phyloP scores from a whole-genome alignment of 495 filamentous ascomycete species.

The Xylaria bambusicola region DNA sequence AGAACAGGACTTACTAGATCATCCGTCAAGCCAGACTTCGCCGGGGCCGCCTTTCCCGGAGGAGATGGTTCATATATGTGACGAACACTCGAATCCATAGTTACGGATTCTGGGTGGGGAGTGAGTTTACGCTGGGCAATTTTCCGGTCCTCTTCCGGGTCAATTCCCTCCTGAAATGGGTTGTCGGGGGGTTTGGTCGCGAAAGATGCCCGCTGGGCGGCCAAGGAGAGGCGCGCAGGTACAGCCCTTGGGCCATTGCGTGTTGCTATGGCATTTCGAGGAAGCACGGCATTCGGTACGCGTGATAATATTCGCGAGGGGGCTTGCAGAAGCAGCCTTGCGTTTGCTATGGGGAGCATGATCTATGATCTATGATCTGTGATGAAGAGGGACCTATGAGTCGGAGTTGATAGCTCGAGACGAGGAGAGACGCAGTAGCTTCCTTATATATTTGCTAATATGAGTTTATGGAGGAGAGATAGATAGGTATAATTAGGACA shows the following conservation, averaged over 20 bases:
- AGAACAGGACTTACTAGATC: constrained; percentile 67
- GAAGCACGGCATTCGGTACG: constrained; percentile 14
- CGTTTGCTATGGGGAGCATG: constrained; percentile 21
- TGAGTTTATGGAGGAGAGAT: no score
- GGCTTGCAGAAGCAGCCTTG: constrained; percentile 35
- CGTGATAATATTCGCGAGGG: constrained; percentile 25
- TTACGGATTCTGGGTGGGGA: constrained; percentile 58
- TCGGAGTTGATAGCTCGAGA: not conserved
- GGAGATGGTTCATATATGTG: constrained; percentile 50
- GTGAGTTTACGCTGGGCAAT: constrained; percentile 53
- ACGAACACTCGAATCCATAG: constrained; percentile 57
- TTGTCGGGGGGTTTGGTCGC: constrained; percentile 29
- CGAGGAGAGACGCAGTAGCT: not conserved
- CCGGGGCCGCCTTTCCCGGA: constrained; percentile 47
- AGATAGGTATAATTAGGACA: no score
- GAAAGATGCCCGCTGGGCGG: not conserved
- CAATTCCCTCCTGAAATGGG: constrained; percentile 43
- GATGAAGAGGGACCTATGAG: not conserved
- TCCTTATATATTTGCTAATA: no score
- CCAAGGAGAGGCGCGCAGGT: not conserved
- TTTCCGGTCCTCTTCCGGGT: constrained; percentile 55
- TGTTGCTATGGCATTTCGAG: not conserved
- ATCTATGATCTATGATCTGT: not conserved
- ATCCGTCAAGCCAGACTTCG: constrained; percentile 66
- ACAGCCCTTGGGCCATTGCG: not conserved